These are phyloP conservation scores for Dianthus caryophyllus DNA, from an alignment of 148 eudicot species.

Conservation along the genomic window DNA sequence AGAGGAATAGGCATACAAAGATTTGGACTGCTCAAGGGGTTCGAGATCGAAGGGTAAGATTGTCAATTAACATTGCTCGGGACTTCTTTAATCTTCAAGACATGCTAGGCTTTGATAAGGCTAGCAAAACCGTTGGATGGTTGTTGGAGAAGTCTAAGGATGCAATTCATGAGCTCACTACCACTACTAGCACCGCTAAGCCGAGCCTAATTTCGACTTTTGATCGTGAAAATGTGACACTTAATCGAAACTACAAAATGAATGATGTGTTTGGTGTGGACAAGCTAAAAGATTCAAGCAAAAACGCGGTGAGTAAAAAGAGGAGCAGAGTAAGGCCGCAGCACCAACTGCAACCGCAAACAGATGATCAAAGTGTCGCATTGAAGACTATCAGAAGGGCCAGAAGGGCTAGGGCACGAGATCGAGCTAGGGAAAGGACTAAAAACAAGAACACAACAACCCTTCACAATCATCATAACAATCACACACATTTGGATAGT, in stretches of 20 bases:
- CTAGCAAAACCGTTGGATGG: conserved; percentile 48
- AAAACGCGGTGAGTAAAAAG: not conserved
- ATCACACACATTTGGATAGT: conserved; percentile 9
- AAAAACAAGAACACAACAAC: conserved; percentile 13
- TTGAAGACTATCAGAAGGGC: not conserved
- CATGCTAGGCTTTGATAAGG: conserved; percentile 43
- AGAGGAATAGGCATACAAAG: conserved; percentile 47
- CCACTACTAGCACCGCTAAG: not conserved
- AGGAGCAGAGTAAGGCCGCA: not conserved
- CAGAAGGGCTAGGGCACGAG: conserved; percentile 30
- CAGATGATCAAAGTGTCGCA: not conserved
- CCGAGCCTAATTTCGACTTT: not conserved
- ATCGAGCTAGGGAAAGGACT: conserved; percentile 37
- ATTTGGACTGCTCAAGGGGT: conserved; percentile 39
- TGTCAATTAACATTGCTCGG: conserved; percentile 37
- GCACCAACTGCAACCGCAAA: no score
- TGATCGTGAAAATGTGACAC: not conserved
- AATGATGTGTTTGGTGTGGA: not conserved
- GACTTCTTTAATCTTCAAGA: conserved; percentile 49
- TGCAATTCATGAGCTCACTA: conserved; percentile 31
- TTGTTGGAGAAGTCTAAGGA: conserved; percentile 32
- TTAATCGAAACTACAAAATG: not conserved
- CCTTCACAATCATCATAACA: not conserved
- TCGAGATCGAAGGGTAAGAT: conserved; percentile 44
- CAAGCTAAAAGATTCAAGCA: not conserved